phyloP scores from a whole-genome alignment of 306 rosid genomes.

The Citrullus amarus region DNA sequence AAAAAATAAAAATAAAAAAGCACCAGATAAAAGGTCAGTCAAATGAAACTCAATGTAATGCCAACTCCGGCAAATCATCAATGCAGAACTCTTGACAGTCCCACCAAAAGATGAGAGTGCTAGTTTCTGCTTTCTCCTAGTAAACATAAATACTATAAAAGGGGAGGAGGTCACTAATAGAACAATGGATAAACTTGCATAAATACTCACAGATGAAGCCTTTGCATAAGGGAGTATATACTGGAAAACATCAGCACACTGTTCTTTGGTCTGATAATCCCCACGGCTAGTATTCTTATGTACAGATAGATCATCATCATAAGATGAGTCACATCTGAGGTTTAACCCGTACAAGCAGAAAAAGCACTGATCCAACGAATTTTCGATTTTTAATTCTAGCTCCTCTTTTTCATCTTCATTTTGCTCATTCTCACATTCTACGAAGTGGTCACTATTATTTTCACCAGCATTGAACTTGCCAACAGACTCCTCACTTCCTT shows the following conservation, averaged over 20 bases:
- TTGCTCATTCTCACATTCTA: constrained; percentile 45
- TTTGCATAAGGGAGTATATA: constrained; percentile 91
- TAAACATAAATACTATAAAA: neutral
- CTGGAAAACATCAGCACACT: constrained; percentile 92
- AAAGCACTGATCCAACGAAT: constrained; percentile 88
- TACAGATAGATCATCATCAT: constrained; percentile 75
- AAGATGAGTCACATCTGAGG: constrained; percentile 77
- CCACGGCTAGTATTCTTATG: constrained; percentile 95
- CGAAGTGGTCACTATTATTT: constrained; percentile 31
- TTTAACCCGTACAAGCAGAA: constrained; percentile 90
- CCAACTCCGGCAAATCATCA: neutral
- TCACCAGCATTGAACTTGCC: constrained; percentile 27
- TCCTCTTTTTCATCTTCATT: constrained; percentile 87
- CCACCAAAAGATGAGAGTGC: neutral
- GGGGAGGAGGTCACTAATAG: neutral
- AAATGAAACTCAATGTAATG: constrained; percentile 8
- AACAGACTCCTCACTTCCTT: constrained; percentile 31
- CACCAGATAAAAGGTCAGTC: constrained; percentile 16
- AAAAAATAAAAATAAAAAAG: neutral
- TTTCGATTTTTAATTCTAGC: constrained; percentile 72
- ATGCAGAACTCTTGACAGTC: neutral
- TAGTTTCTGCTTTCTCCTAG: neutral
- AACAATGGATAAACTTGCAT: neutral
- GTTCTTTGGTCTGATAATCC: constrained; percentile 93
- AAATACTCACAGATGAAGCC: constrained; percentile 81